phyloP scores from a whole-genome alignment of 2,329 filamentous ascomycete genomes.

The Aspergillus aculeatinus region DNA sequence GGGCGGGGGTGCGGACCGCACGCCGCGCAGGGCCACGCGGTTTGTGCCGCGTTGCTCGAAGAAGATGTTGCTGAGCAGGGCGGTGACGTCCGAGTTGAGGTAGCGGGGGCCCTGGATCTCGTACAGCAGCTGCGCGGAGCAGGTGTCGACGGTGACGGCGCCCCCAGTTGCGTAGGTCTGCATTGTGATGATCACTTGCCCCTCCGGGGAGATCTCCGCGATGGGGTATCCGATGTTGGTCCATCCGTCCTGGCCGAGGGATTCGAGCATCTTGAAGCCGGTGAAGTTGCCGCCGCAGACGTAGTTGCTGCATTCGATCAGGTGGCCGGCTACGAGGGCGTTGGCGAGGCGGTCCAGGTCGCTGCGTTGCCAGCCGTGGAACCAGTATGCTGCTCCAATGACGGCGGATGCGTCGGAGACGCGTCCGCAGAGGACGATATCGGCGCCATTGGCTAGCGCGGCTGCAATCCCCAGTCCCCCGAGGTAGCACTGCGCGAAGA shows the following conservation, averaged over 20 bases:
- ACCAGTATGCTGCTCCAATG: slow-evolving; percentile 46
- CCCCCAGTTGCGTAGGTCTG: slow-evolving; percentile 42
- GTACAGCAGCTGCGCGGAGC: slow-evolving; percentile 54
- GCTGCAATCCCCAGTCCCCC: slow-evolving; percentile 42
- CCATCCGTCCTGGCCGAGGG: slow-evolving; percentile 35
- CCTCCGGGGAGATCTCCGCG: slow-evolving; percentile 45
- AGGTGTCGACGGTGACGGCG: slow-evolving; percentile 50
- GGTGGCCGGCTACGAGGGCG: slow-evolving; percentile 40
- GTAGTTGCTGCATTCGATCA: slow-evolving; percentile 45
- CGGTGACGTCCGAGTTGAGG: slow-evolving; percentile 58
- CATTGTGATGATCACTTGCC: slow-evolving; percentile 47
- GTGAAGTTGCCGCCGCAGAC: slow-evolving; percentile 47
- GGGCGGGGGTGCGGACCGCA: slow-evolving; percentile 46
- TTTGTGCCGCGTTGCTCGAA: slow-evolving; percentile 54
- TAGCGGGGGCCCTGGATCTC: slow-evolving; percentile 58
- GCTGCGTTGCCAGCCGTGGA: slow-evolving; percentile 42
- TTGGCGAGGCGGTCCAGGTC: slow-evolving; percentile 41
- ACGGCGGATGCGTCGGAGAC: slow-evolving; percentile 48
- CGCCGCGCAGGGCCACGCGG: slow-evolving; percentile 51
- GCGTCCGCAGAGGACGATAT: slow-evolving; percentile 47
- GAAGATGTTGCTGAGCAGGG: slow-evolving; percentile 50
- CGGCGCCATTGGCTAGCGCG: slow-evolving; percentile 41
- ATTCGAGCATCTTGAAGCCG: slow-evolving; percentile 41
- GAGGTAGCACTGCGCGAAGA: slow-evolving; percentile 34
- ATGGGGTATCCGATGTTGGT: slow-evolving; percentile 49